phyloP scores from a whole-genome alignment of 306 rosid species.

The Hippophae rhamnoides region DNA sequence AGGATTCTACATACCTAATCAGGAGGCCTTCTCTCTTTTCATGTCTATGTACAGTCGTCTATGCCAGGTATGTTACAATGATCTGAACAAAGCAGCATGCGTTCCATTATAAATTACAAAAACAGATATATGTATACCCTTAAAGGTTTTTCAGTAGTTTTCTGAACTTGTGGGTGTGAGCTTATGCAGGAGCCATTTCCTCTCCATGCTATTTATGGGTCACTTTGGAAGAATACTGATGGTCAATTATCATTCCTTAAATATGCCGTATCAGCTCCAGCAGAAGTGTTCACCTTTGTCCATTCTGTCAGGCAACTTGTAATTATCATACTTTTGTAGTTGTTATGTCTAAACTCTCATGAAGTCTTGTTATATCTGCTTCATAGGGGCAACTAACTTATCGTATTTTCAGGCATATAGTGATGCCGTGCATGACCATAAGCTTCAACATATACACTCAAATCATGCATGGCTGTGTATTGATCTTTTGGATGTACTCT shows the following conservation, averaged over 20 bases:
- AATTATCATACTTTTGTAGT: slow-evolving; percentile 19
- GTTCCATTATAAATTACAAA: neutral
- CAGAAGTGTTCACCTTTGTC: slow-evolving; percentile 72
- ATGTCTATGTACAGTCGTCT: slow-evolving; percentile 66
- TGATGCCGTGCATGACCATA: slow-evolving; percentile 66
- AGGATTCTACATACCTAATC: slow-evolving; percentile 83
- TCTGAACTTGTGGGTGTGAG: slow-evolving; percentile 18
- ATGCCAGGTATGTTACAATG: slow-evolving; percentile 53
- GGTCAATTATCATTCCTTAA: slow-evolving; percentile 92
- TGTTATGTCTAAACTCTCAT: slow-evolving; percentile 6
- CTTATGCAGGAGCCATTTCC: slow-evolving; percentile 79
- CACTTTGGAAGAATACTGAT: slow-evolving; percentile 93
- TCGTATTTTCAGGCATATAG: slow-evolving; percentile 44
- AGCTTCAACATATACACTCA: slow-evolving; percentile 69
- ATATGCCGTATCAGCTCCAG: slow-evolving; percentile 72
- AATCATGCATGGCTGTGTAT: slow-evolving; percentile 93
- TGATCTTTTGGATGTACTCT: slow-evolving; percentile 68
- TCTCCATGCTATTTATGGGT: slow-evolving; percentile 83
- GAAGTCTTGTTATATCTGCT: neutral
- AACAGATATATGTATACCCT: neutral
- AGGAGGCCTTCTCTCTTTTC: slow-evolving; percentile 83
- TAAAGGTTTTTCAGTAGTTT: slow-evolving; percentile 1
- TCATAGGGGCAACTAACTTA: slow-evolving; percentile 4
- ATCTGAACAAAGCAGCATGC: slow-evolving; percentile 3
- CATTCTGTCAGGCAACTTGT: slow-evolving; percentile 83